phyloP scores from a whole-genome alignment of 371 early-diverging fungal genomes.

The Lichtheimia ornata region DNA sequence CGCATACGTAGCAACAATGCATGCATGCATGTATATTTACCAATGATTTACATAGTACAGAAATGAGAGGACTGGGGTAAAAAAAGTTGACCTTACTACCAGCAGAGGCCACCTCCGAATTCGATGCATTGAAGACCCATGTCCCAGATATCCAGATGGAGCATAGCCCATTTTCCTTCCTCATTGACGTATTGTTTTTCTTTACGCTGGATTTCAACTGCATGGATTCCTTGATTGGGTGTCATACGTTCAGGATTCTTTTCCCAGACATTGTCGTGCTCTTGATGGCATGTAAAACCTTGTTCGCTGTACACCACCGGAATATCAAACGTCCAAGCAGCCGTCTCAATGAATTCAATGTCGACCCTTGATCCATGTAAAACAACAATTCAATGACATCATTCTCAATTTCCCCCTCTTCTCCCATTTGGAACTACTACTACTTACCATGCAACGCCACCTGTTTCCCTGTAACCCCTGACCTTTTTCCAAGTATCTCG shows the following conservation, averaged over 20 bases:
- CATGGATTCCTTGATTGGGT: conserved; percentile 22
- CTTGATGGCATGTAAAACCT: conserved; percentile 44
- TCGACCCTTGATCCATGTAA: conserved; percentile 28
- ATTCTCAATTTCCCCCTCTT: not conserved
- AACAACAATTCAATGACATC: not conserved
- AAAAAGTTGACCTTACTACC: conserved; percentile 12
- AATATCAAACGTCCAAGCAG: conserved; percentile 36
- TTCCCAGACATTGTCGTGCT: conserved; percentile 45
- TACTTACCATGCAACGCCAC: conserved; percentile 45
- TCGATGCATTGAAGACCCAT: conserved; percentile 40
- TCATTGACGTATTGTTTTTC: conserved; percentile 32
- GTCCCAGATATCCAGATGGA: conserved; percentile 41
- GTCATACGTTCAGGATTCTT: conserved; percentile 30
- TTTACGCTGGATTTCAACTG: conserved; percentile 27
- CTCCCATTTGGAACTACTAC: not conserved
- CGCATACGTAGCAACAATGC: too few species aligned
- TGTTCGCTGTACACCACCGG: conserved; percentile 33
- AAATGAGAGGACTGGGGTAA: not conserved
- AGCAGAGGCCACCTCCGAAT: conserved; percentile 39
- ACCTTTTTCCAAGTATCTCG: conserved; percentile 44
- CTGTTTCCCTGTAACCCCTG: conserved; percentile 44
- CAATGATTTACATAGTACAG: not conserved
- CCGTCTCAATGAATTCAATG: conserved; percentile 46
- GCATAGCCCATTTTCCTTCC: conserved; percentile 39
- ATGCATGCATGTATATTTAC: too few species aligned